These are phyloP conservation scores for Sarocladiaceae sp. DNA, from an alignment of 2,329 filamentous ascomycete genomes.

Conservation along the genomic window DNA sequence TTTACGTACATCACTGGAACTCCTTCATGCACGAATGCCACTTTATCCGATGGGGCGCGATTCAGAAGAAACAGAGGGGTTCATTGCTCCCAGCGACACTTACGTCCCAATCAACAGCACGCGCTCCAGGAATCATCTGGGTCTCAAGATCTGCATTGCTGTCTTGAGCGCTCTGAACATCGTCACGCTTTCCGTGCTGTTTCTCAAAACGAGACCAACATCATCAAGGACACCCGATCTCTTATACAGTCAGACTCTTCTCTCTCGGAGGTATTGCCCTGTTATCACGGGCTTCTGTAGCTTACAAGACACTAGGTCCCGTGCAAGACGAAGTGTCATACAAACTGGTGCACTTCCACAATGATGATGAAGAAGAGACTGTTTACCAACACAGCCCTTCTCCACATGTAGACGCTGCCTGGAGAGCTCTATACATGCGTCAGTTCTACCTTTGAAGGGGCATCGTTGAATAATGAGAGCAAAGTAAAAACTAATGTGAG, in stretches of 20 bases:
- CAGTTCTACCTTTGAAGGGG: neutral
- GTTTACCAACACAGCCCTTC: neutral
- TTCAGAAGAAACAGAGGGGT: neutral
- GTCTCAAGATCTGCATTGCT: neutral
- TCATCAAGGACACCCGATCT: neutral
- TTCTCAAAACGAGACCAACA: neutral
- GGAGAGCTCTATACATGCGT: neutral
- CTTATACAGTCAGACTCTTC: neutral
- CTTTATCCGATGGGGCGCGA: neutral
- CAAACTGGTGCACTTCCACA: neutral
- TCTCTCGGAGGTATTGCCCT: neutral
- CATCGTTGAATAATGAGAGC: neutral
- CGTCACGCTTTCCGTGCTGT: neutral
- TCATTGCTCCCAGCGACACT: neutral
- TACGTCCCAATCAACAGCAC: neutral
- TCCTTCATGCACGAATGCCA: neutral
- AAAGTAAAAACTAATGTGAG: neutral
- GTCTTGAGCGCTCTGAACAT: neutral
- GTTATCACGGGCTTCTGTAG: neutral
- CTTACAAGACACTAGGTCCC: neutral
- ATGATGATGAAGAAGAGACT: neutral
- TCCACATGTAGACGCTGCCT: neutral
- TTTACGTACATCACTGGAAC: neutral
- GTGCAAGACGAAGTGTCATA: neutral
- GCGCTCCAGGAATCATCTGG: neutral